These are phyloP conservation scores for Copromyces sp. DNA, from an alignment of 495 filamentous ascomycete species.

Conservation along the genomic window DNA sequence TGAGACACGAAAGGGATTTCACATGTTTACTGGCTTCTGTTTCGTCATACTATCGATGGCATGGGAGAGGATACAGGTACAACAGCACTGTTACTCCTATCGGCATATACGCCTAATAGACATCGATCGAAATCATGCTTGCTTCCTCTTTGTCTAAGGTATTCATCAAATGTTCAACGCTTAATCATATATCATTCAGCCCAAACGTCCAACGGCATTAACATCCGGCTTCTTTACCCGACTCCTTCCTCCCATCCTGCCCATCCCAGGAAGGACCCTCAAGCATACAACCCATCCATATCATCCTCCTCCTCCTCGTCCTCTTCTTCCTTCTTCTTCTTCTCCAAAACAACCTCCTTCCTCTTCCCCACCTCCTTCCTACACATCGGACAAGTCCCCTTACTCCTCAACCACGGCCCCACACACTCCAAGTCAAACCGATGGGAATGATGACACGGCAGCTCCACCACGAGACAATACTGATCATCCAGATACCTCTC, in stretches of 20 bases:
- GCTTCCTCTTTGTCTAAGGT: neutral
- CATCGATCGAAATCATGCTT: neutral
- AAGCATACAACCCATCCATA: constrained; percentile 69
- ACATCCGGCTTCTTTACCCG: too few relatives aligned
- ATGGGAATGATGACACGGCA: constrained; percentile 76
- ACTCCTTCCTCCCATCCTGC: neutral
- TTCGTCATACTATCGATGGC: neutral
- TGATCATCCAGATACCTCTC: constrained; percentile 71
- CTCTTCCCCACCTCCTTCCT: constrained; percentile 68
- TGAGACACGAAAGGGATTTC: neutral
- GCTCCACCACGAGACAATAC: constrained; percentile 73
- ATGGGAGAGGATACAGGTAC: neutral
- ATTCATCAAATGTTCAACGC: neutral
- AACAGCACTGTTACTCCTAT: neutral
- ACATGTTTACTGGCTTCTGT: neutral
- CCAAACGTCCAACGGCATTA: neutral
- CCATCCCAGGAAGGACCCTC: constrained; percentile 4
- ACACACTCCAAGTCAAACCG: constrained; percentile 91
- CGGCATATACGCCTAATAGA: neutral
- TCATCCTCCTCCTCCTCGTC: constrained; percentile 53
- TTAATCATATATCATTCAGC: neutral
- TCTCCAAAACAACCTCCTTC: constrained; percentile 43
- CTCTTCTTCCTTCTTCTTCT: constrained; percentile 42
- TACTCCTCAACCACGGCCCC: constrained; percentile 79
- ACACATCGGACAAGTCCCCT: constrained; percentile 85